Percentiles rank a stretch among this genome's conserved stretches.
These are phyloP conservation scores for Potentilla sterilis DNA, from an alignment of 306 rosid genomes.

Conservation along the genomic window DNA sequence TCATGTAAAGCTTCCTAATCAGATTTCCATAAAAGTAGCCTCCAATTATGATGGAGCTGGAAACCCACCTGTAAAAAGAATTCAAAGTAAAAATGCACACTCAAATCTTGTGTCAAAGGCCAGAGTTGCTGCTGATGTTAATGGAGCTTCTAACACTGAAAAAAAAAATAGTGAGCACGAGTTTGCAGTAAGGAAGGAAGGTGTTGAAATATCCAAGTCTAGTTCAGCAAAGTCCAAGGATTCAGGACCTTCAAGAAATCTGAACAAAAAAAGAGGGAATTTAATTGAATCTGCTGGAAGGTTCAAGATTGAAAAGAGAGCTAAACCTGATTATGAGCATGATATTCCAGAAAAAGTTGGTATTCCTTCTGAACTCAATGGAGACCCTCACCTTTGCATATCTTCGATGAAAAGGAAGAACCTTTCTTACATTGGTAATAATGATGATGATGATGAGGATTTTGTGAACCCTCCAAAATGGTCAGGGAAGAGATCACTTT, in stretches of 20 bases:
- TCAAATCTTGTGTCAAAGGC: constrained; percentile 22
- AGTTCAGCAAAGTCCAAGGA: constrained; percentile 39
- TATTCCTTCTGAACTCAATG: not conserved
- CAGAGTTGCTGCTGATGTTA: constrained; percentile 32
- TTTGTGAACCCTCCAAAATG: constrained; percentile 39
- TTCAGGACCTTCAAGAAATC: constrained; percentile 27
- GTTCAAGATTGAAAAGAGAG: constrained; percentile 22
- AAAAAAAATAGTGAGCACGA: constrained; percentile 34
- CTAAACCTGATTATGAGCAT: constrained; percentile 19
- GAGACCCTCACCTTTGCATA: not conserved
- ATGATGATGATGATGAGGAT: constrained; percentile 24
- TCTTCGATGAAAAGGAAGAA: not conserved
- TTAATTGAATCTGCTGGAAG: constrained; percentile 36
- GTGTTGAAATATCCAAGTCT: constrained; percentile 33
- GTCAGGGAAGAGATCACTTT: constrained; percentile 29
- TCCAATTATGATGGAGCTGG: constrained; percentile 27
- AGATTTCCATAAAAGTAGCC: constrained; percentile 33
- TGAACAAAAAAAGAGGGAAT: constrained; percentile 51
- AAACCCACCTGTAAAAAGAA: constrained; percentile 21
- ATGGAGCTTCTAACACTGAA: constrained; percentile 29
- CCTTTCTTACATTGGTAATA: constrained; percentile 20
- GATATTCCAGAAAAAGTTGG: constrained; percentile 28
- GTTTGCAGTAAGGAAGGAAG: constrained; percentile 30
- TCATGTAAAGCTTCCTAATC: constrained; percentile 32
- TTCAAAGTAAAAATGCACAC: constrained; percentile 6